Evolutionary conservation across 2,329 filamentous ascomycete species (phyloP), one percentile per base, ranked within the genome.

Genomic region (Scytalidium sp.): DNA sequence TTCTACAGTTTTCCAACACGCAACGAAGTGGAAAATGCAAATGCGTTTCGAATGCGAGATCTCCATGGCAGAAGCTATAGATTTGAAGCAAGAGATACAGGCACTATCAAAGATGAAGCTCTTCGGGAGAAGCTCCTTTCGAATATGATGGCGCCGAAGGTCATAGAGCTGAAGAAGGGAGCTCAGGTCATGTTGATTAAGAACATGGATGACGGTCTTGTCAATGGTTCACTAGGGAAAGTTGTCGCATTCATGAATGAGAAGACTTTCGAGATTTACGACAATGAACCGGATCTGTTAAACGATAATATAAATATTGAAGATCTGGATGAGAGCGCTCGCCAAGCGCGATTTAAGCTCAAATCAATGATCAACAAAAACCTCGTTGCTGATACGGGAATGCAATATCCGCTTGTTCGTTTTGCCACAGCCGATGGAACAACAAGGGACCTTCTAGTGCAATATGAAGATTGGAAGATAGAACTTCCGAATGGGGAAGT

Each of bases 111-210:
- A 29, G 90, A 96, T 56, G 76, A 78, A 17, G 70, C 75, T 1
- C 69, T 86, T 32, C 85, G 89, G 25, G 90, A 96, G 42, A 92
- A 84, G 63, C 70, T 97, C 1, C 75, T 99, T 5, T 70, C 80
- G 5, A 96, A 93, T 63, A 96, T 95, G 82, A 97, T 99, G 88
- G 92, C 94, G 0, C 92, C 94, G 0, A 86, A 87, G 59, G 64
- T 70, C 0, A 81, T 99, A 19, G 83, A 88, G 27, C 72, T 99
- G 23, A 97, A 97, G 68, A 86, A 94, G 55, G 90, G 91, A 9
- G 90, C 94, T 0, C 95, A 99, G 65, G 95, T 99, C 41, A 99
- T 99, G 94, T 75, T 99, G n/a, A 97, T 99, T 76, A 99, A 99
- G 69, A 99, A 99, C 61, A 86, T 97, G 71, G 94, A 99, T 63